Percentiles rank a stretch among this genome's conserved stretches.
Conservation (phyloP, 176 grass and related monocot species). For the Chloris gayana region DNA sequence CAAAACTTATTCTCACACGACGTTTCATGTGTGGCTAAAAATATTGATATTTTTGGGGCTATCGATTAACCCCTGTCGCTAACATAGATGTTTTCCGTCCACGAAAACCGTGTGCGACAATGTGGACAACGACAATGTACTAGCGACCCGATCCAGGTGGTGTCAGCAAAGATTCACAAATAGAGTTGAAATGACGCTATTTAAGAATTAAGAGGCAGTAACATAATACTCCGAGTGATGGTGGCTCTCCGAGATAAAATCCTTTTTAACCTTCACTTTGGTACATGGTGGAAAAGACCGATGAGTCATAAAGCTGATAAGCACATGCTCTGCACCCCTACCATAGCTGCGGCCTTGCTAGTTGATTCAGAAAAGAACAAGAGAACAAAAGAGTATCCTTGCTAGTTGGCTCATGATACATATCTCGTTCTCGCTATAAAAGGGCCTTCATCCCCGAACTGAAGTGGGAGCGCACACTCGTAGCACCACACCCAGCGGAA, state of each 20-base stretch:
- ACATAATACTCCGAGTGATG: conserved; percentile 11
- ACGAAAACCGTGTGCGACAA: conserved; percentile 22
- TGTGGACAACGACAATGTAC: conserved; percentile 30
- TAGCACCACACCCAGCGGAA: neutral
- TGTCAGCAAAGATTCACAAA: neutral
- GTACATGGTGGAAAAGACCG: neutral
- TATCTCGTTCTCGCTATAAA: neutral
- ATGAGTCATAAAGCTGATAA: conserved; percentile 35
- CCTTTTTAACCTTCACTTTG: neutral
- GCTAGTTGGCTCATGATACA: neutral
- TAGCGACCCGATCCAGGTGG: neutral
- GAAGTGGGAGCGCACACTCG: neutral
- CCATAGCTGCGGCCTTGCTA: conserved; percentile 5
- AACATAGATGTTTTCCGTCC: conserved; percentile 9
- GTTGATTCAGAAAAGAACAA: conserved; percentile 7
- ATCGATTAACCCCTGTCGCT: neutral
- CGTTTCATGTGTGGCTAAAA: neutral
- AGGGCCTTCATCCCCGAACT: neutral
- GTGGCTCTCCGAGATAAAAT: conserved; percentile 7
- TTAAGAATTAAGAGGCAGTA: conserved; percentile 1
- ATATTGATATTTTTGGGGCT: neutral
- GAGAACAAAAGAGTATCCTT: conserved; percentile 18
- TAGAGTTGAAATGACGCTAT: neutral
- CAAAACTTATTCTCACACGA: neutral
- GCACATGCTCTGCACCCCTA: conserved; percentile 20